Conservation (phyloP, 495 filamentous ascomycete species). For the Xanthoparmelia taractica region DNA sequence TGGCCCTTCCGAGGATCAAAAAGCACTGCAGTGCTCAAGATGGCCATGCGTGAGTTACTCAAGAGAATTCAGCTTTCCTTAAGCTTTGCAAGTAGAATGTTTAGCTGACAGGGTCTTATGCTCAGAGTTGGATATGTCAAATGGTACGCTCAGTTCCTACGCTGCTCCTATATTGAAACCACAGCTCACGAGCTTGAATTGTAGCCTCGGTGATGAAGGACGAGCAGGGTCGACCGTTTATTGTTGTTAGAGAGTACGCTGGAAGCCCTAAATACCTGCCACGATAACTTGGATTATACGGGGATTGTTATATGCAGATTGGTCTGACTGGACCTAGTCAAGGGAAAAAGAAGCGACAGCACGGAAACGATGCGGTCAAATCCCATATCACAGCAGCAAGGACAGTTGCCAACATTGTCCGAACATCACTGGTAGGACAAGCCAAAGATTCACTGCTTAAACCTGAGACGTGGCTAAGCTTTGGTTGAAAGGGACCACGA, state of each 20-base stretch:
- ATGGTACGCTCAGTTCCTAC: constrained; percentile 42
- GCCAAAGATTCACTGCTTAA: background rate
- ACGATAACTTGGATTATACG: background rate
- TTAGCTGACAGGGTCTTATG: constrained; percentile 29
- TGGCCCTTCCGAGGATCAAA: background rate
- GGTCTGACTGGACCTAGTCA: constrained; percentile 51
- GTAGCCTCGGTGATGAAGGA: constrained; percentile 73
- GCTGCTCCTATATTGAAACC: background rate
- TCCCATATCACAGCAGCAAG: constrained; percentile 93
- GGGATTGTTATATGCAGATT: background rate
- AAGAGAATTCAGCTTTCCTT: background rate
- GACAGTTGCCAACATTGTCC: constrained; percentile 94
- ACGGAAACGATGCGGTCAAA: constrained; percentile 94
- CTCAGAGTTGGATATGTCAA: constrained; percentile 66
- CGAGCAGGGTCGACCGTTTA: constrained; percentile 94
- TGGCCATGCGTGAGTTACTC: constrained; percentile 56
- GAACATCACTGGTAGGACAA: constrained; percentile 68
- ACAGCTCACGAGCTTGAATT: constrained; percentile 29
- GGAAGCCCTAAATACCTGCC: constrained; percentile 11
- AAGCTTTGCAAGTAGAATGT: constrained; percentile 32
- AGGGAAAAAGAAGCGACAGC: constrained; percentile 94
- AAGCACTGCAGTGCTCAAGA: constrained; percentile 30
- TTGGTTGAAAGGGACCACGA: constrained; percentile 65
- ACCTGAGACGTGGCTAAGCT: background rate
- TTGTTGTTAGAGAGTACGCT: constrained; percentile 94